Conservation (phyloP, 2,329 filamentous ascomycete species). For the Cadophora sp. region DNA sequence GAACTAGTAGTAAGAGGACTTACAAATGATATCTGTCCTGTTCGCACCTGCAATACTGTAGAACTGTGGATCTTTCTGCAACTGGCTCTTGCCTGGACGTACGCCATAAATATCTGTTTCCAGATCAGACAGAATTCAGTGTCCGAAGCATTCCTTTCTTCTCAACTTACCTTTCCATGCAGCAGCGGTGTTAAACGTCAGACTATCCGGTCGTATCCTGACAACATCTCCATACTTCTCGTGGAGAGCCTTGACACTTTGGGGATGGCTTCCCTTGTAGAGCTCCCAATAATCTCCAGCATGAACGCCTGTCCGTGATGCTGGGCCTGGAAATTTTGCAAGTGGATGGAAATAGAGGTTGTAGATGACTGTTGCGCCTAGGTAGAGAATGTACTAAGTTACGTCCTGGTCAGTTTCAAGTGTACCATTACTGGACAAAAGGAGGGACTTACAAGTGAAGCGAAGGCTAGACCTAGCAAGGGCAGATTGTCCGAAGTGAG, state of each 20-base stretch:
- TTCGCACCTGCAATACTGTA: neutral
- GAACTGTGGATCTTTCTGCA: slow-evolving; percentile 21
- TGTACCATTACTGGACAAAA: neutral
- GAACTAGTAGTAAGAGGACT: neutral
- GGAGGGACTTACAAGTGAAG: neutral
- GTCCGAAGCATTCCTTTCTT: too few species aligned
- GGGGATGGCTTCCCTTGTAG: slow-evolving; percentile 22
- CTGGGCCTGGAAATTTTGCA: slow-evolving; percentile 28
- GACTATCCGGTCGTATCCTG: slow-evolving; percentile 1
- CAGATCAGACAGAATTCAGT: neutral
- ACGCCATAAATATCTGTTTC: slow-evolving; percentile 21
- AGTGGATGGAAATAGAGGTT: slow-evolving; percentile 29
- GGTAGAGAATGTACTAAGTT: neutral
- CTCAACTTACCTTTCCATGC: slow-evolving; percentile 18
- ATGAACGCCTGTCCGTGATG: neutral
- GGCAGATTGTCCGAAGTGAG: neutral
- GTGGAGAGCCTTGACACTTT: slow-evolving; percentile 8
- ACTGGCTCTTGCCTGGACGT: slow-evolving; percentile 7
- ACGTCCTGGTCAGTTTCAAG: too few species aligned
- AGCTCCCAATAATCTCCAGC: slow-evolving; percentile 12
- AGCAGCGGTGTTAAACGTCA: slow-evolving; percentile 19
- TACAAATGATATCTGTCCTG: neutral
- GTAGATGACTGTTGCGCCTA: neutral
- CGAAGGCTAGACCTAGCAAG: neutral
- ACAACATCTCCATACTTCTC: slow-evolving; percentile 26